Evolutionary conservation across 2,329 filamentous ascomycete genomes (phyloP), one percentile per base, ranked within the genome.

Genomic region (Penicillium sp.): DNA sequence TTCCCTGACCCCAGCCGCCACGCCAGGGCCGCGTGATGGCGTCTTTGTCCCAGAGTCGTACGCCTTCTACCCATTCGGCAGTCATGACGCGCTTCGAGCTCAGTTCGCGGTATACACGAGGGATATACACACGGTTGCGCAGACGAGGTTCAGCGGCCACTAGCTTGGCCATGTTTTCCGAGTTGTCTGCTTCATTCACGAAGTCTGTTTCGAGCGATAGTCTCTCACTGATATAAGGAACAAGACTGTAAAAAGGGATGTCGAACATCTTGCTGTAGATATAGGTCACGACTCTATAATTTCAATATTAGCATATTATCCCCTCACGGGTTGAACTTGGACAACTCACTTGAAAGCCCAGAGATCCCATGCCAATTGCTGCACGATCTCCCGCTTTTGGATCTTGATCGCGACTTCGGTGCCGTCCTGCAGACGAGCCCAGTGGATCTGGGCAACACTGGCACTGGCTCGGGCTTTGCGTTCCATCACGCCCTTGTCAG

Each of bases 1-100:
- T 93, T 4, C 90, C 90, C 58, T 84, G 80, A 16, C 87, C 84
- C 77, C 86, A 84, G 7, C 89, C 89, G 22, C 92, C 92, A 37
- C 86, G 77, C 93, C 94, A 97, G 5, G 83, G 80, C 3, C 82
- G 82, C 0, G 85, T 89, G 69, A 97, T 87, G 51, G 88, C 82
- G 55, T 90, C 86, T 72, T 95, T 95, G 67, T 97, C 93, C 91
- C 92, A 96, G 2, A 99, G 80, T 1, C 92, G 84, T 2, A 96
- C 86, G 7, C 94, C 94, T 74, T 99, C 94, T 57, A 99, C 95
- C 94, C 94, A 99, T 72, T 99, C 94, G 0, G 93, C 92, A 1
- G 92, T 95, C 79, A 99, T 88, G 47, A 99, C 86, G 37, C 94
- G 84, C 69, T 82, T 89, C 16, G 89, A 92, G 50, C 86, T 92